Percentiles rank a stretch among this genome's conserved stretches.
Conservation (phyloP, 2,329 filamentous ascomycete species). For the Colletotrichum magnum region DNA sequence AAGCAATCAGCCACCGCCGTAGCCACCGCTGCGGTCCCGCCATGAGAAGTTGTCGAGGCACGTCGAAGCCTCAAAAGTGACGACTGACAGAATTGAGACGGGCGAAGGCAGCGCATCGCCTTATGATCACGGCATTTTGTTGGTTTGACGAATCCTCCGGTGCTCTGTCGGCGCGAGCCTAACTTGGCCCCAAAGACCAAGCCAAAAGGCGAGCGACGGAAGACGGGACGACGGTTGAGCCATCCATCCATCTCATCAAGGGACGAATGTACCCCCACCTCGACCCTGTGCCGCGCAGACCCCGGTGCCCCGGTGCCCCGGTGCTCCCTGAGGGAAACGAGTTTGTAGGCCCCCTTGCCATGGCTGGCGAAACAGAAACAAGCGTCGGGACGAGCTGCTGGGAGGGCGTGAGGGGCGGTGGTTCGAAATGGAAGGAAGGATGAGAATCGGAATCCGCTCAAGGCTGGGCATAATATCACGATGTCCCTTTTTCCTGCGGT, state of each 20-base stretch:
- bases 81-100: too few relatives aligned
- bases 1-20: not conserved
- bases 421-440: slow-evolving; percentile 7
- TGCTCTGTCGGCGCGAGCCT: not conserved
- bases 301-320: not conserved
- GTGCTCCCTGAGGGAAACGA: not conserved
- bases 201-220: not conserved
- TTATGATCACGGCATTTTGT: slow-evolving; percentile 15
- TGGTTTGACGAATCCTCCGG: not conserved
- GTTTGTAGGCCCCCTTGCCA: not conserved
- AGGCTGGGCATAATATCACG: slow-evolving; percentile 25
- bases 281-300: slow-evolving; percentile 7
- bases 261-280: slow-evolving; percentile 16
- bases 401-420: slow-evolving; percentile 16
- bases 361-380: slow-evolving; percentile 12
- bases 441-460: slow-evolving; percentile 31
- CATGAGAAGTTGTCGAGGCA: too few relatives aligned
- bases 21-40: not conserved
- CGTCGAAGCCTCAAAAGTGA: too few relatives aligned
- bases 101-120: not conserved
- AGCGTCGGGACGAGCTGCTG: not conserved
- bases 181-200: not conserved
- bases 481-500: not conserved
- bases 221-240: slow-evolving; percentile 18
- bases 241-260: slow-evolving; percentile 3